These are phyloP conservation scores for Alloteropsis angusta DNA, from an alignment of 202 grass and related monocot genomes.

Conservation along the genomic window DNA sequence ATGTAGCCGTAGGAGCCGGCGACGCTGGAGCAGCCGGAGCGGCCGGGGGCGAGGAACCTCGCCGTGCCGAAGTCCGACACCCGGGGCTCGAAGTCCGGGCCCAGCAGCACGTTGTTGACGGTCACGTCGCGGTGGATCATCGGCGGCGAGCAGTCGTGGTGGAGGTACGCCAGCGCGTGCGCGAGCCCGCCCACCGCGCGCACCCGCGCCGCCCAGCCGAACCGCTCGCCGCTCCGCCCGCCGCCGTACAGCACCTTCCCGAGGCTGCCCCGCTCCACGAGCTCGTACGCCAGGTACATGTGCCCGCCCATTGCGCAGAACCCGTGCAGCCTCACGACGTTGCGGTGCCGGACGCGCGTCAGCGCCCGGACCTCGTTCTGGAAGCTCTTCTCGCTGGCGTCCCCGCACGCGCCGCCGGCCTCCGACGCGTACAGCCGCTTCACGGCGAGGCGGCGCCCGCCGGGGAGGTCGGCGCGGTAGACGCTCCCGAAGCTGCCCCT, in stretches of 20 bases:
- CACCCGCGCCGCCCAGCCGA: conserved; percentile 49
- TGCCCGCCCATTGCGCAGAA: conserved; percentile 47
- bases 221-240: not conserved
- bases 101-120: conserved; percentile 64
- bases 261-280: conserved; percentile 59
- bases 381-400: conserved; percentile 48
- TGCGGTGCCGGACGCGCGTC: conserved; percentile 60
- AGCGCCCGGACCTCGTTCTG: conserved; percentile 74
- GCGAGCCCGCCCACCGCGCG: conserved; percentile 53
- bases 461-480: conserved; percentile 49
- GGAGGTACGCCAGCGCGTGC: conserved; percentile 76
- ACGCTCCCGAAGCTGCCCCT: conserved; percentile 76
- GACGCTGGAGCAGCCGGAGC: conserved; percentile 49
- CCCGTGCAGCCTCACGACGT: conserved; percentile 76
- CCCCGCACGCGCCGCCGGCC: not conserved
- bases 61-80: conserved; percentile 80
- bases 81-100: conserved; percentile 52
- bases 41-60: conserved; percentile 42
- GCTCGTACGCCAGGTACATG: conserved; percentile 87
- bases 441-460: conserved; percentile 44
- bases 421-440: conserved; percentile 60
- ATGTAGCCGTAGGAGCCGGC: conserved; percentile 92
- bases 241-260: conserved; percentile 41
- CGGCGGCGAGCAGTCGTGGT: conserved; percentile 72
- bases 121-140: conserved; percentile 72